Evolutionary conservation across 768 basidiomycete species (phyloP).

Genomic region (Rossbeevera mucosa): DNA sequence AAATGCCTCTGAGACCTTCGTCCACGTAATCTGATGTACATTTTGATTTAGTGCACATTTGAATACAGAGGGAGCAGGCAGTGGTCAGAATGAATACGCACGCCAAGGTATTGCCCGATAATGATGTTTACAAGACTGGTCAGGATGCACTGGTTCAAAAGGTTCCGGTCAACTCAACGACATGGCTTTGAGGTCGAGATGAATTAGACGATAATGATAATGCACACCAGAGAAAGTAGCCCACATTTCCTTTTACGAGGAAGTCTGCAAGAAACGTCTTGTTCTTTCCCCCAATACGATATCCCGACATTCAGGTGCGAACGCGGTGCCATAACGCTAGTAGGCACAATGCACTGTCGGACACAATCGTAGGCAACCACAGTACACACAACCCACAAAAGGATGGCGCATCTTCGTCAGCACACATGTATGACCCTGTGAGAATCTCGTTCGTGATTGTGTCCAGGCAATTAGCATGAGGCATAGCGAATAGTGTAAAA

Average conservation of each 20-base stretch:
- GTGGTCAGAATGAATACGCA: background rate
- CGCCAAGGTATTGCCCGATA: conserved; percentile 1
- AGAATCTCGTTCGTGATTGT: background rate
- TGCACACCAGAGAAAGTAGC: conserved; percentile 3
- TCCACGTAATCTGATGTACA: background rate
- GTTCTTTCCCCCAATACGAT: background rate
- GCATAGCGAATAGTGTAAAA: background rate
- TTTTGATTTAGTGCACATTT: background rate
- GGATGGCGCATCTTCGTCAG: background rate
- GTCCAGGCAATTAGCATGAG: too few species aligned
- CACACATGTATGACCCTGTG: conserved; percentile 3
- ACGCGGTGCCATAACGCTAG: conserved; percentile 4
- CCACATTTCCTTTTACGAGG: background rate
- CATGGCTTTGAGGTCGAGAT: background rate
- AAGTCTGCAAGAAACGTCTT: background rate
- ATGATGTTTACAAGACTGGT: background rate
- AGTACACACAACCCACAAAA: conserved; percentile 4
- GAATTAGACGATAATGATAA: background rate
- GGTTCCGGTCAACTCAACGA: too few species aligned
- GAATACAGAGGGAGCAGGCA: too few species aligned
- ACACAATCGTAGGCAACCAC: conserved; percentile 9
- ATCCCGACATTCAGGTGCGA: background rate
- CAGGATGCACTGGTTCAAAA: background rate
- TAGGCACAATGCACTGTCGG: conserved; percentile 2
- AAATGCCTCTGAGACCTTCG: conserved; percentile 3